Evolutionary conservation across 2,329 filamentous ascomycete genomes (phyloP).

Genomic region (Phialophora chinensis): DNA sequence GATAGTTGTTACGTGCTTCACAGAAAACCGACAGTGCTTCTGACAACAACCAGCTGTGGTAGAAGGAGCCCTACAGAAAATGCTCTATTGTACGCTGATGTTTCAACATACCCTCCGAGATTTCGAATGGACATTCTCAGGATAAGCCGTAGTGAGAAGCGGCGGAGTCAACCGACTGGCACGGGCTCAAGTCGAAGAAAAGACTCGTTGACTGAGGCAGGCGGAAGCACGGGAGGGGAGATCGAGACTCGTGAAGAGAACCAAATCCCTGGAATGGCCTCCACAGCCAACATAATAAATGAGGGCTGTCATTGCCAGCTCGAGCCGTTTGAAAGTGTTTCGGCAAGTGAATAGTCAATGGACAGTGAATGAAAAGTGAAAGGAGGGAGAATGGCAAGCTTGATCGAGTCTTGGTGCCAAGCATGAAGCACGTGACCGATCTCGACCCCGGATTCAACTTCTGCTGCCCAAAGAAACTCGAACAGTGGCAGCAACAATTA

Average conservation of each 20-base stretch:
- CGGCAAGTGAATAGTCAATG: not conserved
- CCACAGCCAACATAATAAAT: not conserved
- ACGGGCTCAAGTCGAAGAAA: not conserved
- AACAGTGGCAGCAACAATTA: conserved; percentile 12
- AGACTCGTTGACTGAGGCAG: not conserved
- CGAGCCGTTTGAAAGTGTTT: not conserved
- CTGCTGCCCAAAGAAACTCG: conserved; percentile 14
- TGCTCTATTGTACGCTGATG: not conserved
- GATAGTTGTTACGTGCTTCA: not conserved
- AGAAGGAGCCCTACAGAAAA: not conserved
- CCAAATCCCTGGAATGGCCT: not conserved
- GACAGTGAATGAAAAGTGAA: not conserved
- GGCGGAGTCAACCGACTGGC: not conserved
- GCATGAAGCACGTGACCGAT: not conserved
- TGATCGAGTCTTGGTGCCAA: not conserved
- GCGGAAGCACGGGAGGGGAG: too few species aligned
- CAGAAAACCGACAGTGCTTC: not conserved
- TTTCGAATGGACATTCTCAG: not conserved
- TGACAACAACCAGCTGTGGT: not conserved
- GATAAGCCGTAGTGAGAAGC: not conserved
- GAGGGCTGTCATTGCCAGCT: not conserved
- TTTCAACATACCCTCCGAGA: not conserved
- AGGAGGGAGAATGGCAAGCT: not conserved
- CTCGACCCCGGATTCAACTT: conserved; percentile 11
- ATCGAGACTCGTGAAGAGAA: not conserved